These are phyloP conservation scores for Pleodorina starrii DNA, from an alignment of 139 green algal genomes.

Conservation along the genomic window DNA sequence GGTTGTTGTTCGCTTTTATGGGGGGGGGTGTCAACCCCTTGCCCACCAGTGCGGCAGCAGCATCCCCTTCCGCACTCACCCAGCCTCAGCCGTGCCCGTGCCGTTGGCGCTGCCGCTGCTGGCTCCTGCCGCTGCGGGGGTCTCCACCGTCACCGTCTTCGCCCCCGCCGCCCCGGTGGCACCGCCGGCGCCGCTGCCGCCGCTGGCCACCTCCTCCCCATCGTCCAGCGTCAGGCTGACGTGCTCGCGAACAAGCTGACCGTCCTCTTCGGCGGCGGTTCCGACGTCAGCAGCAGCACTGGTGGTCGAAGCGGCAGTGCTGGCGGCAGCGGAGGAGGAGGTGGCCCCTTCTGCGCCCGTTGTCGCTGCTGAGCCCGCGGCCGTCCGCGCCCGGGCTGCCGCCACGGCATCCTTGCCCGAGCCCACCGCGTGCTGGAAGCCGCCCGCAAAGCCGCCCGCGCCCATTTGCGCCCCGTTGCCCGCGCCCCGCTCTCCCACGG, in stretches of 20 bases:
- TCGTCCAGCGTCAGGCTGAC: conserved; percentile 16
- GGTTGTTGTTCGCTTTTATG: not conserved
- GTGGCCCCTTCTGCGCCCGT: not conserved
- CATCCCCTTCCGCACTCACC: not conserved
- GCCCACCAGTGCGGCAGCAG: not conserved
- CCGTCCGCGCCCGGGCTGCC: too few species aligned
- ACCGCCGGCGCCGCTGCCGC: not conserved
- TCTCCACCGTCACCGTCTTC: not conserved
- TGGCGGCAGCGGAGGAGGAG: not conserved
- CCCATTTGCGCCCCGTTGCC: too few species aligned
- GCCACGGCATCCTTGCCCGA: too few species aligned
- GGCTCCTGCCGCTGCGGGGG: not conserved
- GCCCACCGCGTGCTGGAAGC: too few species aligned
- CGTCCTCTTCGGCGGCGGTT: not conserved
- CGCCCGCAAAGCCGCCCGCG: too few species aligned
- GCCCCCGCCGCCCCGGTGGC: not conserved
- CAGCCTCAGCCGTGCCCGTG: not conserved
- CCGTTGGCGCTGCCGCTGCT: not conserved
- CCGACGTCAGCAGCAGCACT: not conserved
- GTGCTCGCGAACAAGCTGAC: not conserved
- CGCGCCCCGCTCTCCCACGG: not conserved
- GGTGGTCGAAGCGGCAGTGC: not conserved
- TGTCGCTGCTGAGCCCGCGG: too few species aligned
- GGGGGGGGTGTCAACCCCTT: not conserved
- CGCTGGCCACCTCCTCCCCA: not conserved